Evolutionary conservation across 2,329 filamentous ascomycete genomes (phyloP).

Genomic region (Calonectria montana): DNA sequence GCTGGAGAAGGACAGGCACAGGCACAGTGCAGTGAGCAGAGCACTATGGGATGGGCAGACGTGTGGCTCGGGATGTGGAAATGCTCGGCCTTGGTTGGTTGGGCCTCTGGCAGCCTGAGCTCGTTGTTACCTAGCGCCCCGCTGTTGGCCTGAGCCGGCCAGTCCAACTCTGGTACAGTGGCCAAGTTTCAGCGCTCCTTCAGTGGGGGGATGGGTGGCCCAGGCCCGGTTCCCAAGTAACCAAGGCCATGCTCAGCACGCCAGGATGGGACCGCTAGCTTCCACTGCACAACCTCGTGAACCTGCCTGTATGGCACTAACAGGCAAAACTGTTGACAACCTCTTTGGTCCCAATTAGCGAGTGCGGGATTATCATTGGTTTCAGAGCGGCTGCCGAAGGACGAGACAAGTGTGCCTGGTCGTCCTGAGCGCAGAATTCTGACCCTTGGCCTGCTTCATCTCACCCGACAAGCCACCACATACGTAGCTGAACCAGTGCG

Average conservation of each 20-base stretch:
- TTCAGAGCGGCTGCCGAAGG: background rate
- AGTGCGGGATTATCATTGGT: background rate
- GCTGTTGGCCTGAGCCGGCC: constrained; percentile 6
- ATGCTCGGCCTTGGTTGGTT: constrained; percentile 6
- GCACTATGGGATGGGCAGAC: constrained; percentile 12
- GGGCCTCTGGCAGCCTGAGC: background rate
- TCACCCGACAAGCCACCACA: background rate
- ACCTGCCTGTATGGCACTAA: background rate
- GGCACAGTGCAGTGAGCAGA: constrained; percentile 1
- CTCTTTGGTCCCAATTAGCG: background rate
- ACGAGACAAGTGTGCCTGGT: background rate
- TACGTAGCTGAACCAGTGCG: background rate
- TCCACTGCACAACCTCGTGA: constrained; percentile 5
- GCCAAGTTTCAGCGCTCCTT: background rate
- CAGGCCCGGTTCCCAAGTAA: constrained; percentile 5
- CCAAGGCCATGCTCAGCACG: constrained; percentile 1
- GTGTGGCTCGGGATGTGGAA: constrained; percentile 23
- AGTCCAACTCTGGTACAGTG: constrained; percentile 1
- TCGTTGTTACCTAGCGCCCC: constrained; percentile 11
- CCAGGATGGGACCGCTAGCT: constrained; percentile 3
- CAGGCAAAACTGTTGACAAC: background rate
- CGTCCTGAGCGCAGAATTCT: background rate
- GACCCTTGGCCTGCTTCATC: background rate
- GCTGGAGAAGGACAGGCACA: background rate
- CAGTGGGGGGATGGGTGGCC: background rate